Percentiles rank a stretch among this genome's conserved stretches.
These are phyloP conservation scores for Termitomyces sp. DNA, from an alignment of 768 basidiomycete genomes.

Conservation along the genomic window DNA sequence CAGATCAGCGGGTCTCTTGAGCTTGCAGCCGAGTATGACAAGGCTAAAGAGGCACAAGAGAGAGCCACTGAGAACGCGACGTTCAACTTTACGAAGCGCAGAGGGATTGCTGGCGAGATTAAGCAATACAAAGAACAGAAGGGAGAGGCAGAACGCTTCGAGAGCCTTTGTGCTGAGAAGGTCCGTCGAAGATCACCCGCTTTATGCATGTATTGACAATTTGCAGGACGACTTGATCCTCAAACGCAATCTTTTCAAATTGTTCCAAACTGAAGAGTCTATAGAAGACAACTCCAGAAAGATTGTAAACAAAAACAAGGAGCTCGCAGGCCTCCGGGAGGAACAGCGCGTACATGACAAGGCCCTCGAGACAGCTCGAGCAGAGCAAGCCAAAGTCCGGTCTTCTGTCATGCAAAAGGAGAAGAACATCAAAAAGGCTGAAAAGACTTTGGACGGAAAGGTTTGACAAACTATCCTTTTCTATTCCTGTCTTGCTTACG, in stretches of 20 bases:
- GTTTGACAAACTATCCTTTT: conserved; percentile 31
- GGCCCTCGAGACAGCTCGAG: conserved; percentile 67
- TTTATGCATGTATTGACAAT: conserved; percentile 2
- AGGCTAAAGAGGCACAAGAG: conserved; percentile 82
- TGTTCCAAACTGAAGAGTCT: conserved; percentile 85
- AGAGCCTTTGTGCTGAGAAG: conserved; percentile 67
- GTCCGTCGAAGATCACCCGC: conserved; percentile 37
- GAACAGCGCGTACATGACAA: conserved; percentile 71
- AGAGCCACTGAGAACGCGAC: conserved; percentile 93
- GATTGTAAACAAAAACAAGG: conserved; percentile 72
- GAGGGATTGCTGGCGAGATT: conserved; percentile 92
- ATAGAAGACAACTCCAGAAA: conserved; percentile 69
- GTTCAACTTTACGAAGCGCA: conserved; percentile 89
- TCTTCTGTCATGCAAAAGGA: conserved; percentile 79
- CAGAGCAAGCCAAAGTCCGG: conserved; percentile 77
- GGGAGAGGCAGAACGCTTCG: conserved; percentile 86
- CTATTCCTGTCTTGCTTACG: not conserved
- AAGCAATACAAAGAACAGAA: conserved; percentile 98
- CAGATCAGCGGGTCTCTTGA: conserved; percentile 95
- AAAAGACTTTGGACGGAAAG: conserved; percentile 84
- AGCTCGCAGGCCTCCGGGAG: conserved; percentile 61
- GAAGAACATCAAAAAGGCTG: conserved; percentile 83
- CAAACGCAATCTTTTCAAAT: conserved; percentile 78
- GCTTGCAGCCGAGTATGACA: conserved; percentile 83
- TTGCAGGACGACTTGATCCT: conserved; percentile 77